Conservation (phyloP, 2,329 filamentous ascomycete genomes). For the Fusarium irregulare region DNA sequence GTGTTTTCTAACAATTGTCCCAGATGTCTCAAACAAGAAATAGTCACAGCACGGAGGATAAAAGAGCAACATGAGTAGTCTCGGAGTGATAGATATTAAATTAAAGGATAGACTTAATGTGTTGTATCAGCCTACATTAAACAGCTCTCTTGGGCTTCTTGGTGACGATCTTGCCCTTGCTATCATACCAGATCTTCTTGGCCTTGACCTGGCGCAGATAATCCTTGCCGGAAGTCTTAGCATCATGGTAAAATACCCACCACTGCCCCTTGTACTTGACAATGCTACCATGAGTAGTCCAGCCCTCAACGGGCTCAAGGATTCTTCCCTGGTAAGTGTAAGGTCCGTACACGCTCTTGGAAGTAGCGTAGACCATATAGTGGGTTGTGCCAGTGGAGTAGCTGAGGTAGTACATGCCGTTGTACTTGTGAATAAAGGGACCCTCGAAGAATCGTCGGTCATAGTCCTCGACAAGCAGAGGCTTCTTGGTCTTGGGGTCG, state of each 20-base stretch:
- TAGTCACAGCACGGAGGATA: background rate
- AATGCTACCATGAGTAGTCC: constrained; percentile 26
- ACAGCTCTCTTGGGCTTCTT: background rate
- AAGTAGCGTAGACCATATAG: constrained; percentile 18
- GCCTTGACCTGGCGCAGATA: constrained; percentile 21
- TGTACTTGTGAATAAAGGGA: constrained; percentile 13
- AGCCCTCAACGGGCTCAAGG: constrained; percentile 13
- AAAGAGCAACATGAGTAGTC: background rate
- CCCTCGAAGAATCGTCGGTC: constrained; percentile 18
- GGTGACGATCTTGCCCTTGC: constrained; percentile 16
- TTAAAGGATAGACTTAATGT: background rate
- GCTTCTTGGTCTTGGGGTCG: constrained; percentile 16
- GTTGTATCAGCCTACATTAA: constrained; percentile 43
- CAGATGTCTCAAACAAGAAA: constrained; percentile 8
- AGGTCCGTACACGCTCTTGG: constrained; percentile 16
- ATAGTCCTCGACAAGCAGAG: constrained; percentile 8
- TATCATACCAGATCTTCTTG: constrained; percentile 26
- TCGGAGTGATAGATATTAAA: background rate
- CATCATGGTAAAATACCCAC: constrained; percentile 27
- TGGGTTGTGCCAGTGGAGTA: constrained; percentile 19
- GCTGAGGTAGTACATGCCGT: constrained; percentile 18
- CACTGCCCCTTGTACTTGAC: constrained; percentile 18
- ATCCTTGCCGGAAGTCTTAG: constrained; percentile 12
- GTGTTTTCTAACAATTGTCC: background rate
- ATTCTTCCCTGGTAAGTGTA: constrained; percentile 19